phyloP scores from a whole-genome alignment of 371 early-diverging fungal genomes.

The Mortierella sp. region DNA sequence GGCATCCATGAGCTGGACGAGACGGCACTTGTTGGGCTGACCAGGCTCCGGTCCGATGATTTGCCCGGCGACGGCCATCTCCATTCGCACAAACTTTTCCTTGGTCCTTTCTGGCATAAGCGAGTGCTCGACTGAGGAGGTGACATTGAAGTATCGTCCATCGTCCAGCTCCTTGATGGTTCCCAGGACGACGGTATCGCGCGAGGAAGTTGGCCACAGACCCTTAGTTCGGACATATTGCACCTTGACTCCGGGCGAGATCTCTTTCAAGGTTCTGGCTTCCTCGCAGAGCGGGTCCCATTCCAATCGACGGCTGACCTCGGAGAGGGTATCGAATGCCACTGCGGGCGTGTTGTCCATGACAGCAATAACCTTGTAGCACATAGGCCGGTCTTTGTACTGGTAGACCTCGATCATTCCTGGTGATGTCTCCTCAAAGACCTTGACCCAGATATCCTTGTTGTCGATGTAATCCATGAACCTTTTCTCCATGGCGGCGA shows the following conservation, averaged over 20 bases:
- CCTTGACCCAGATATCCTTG: slow-evolving; percentile 56
- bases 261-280: slow-evolving; percentile 54
- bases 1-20: slow-evolving; percentile 67
- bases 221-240: slow-evolving; percentile 67
- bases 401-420: slow-evolving; percentile 61
- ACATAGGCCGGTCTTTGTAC: slow-evolving; percentile 61
- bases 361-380: slow-evolving; percentile 63
- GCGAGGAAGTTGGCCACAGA: slow-evolving; percentile 71
- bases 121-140: slow-evolving; percentile 60
- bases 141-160: slow-evolving; percentile 58
- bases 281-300: slow-evolving; percentile 73
- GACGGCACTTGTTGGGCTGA: slow-evolving; percentile 54
- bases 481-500: slow-evolving; percentile 51
- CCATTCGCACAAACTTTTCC: slow-evolving; percentile 67
- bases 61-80: slow-evolving; percentile 69
- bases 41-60: slow-evolving; percentile 44
- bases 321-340: slow-evolving; percentile 67
- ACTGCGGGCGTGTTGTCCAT: slow-evolving; percentile 59
- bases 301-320: slow-evolving; percentile 59
- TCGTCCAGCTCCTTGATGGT: slow-evolving; percentile 51
- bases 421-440: slow-evolving; percentile 50
- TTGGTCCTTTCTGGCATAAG: slow-evolving; percentile 58
- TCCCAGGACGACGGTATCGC: slow-evolving; percentile 68
- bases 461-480: slow-evolving; percentile 52
- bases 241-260: slow-evolving; percentile 59